These are phyloP conservation scores for Corchorus capsularis DNA, from an alignment of 345 rosid species.

Conservation along the genomic window DNA sequence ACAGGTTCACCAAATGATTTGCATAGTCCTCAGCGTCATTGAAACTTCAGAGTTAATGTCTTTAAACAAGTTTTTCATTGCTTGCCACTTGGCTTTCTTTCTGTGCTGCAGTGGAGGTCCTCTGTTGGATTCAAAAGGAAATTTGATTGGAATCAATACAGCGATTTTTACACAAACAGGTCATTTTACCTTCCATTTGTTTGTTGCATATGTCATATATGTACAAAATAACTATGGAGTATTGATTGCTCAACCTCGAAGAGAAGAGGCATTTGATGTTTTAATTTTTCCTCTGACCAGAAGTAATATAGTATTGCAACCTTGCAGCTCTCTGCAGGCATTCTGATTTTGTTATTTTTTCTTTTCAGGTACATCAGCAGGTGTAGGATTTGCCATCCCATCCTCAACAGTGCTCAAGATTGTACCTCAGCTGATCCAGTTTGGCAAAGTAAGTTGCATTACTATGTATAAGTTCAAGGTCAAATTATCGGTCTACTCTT, in stretches of 20 bases:
- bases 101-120: slow-evolving; percentile 82
- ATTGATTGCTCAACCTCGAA: neutral
- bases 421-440: slow-evolving; percentile 83
- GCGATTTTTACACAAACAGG: slow-evolving; percentile 96
- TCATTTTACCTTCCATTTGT: slow-evolving; percentile 11
- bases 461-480: neutral
- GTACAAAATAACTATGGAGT: neutral
- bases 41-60: slow-evolving; percentile 1
- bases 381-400: slow-evolving; percentile 96
- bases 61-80: slow-evolving; percentile 6
- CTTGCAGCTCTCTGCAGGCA: neutral
- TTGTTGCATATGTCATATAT: neutral
- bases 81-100: slow-evolving; percentile 8
- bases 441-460: slow-evolving; percentile 69
- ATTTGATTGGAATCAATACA: slow-evolving; percentile 86
- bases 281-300: neutral
- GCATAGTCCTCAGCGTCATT: neutral
- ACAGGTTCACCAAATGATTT: slow-evolving; percentile 51
- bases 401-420: slow-evolving; percentile 87
- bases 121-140: slow-evolving; percentile 86
- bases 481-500: neutral
- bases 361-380: slow-evolving; percentile 84
- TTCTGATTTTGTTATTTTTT: slow-evolving; percentile 20
- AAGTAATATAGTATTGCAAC: neutral
- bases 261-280: neutral